Evolutionary conservation across 2,329 filamentous ascomycete genomes (phyloP).

Genomic region (Fusarium circinatum): DNA sequence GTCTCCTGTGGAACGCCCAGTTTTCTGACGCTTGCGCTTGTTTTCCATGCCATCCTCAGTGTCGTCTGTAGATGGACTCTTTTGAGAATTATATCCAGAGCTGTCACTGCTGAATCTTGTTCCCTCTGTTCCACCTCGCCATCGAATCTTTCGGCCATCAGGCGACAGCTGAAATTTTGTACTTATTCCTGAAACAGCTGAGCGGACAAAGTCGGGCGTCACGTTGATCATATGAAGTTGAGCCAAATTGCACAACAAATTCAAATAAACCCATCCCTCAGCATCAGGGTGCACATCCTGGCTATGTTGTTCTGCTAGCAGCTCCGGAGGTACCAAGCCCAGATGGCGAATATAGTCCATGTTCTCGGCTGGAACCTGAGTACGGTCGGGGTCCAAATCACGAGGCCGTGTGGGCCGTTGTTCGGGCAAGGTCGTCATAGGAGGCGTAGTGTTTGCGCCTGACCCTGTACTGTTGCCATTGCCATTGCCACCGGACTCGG

Average conservation of each 20-base stretch:
- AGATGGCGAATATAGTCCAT: constrained; percentile 82
- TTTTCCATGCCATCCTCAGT: constrained; percentile 57
- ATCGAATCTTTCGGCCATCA: constrained; percentile 82
- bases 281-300: constrained; percentile 67
- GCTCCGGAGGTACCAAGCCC: constrained; percentile 70
- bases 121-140: constrained; percentile 75
- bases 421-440: constrained; percentile 61
- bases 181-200: constrained; percentile 76
- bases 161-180: constrained; percentile 79
- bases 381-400: constrained; percentile 82
- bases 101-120: constrained; percentile 75
- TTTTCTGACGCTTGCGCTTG: constrained; percentile 59
- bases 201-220: constrained; percentile 79
- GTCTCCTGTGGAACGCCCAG: constrained; percentile 48
- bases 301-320: constrained; percentile 54
- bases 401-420: constrained; percentile 81
- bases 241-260: constrained; percentile 82
- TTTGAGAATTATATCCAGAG: constrained; percentile 59
- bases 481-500: constrained; percentile 54
- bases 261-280: constrained; percentile 85
- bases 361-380: constrained; percentile 79
- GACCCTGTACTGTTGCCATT: constrained; percentile 48
- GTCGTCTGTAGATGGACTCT: constrained; percentile 61
- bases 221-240: constrained; percentile 89
- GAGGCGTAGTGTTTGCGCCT: constrained; percentile 54